Percentiles rank a stretch among this genome's conserved stretches.
These are phyloP conservation scores for Asterophora parasitica DNA, from an alignment of 768 basidiomycete genomes.

Conservation along the genomic window DNA sequence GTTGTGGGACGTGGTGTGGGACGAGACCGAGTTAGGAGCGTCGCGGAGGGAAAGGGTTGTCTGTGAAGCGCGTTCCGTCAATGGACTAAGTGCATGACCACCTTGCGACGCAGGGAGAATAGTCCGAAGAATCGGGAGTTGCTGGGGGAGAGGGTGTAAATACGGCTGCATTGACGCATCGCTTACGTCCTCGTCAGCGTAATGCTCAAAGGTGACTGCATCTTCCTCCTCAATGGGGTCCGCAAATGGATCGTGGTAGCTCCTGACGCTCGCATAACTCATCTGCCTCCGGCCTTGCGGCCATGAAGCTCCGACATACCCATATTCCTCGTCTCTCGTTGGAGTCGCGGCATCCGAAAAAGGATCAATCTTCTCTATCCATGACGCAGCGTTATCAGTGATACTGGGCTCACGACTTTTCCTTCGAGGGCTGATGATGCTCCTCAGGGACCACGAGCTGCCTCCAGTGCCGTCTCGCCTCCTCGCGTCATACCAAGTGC, in stretches of 20 bases:
- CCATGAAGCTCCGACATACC: constrained; percentile 18
- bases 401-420: constrained; percentile 38
- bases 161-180: constrained; percentile 4
- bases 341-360: constrained; percentile 42
- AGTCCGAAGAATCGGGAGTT: constrained; percentile 25
- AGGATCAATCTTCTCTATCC: constrained; percentile 46
- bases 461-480: constrained; percentile 37
- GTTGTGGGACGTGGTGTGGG: constrained; percentile 24
- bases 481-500: constrained; percentile 31
- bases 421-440: constrained; percentile 34
- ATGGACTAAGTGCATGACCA: constrained; percentile 32
- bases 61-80: constrained; percentile 34
- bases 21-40: constrained; percentile 22
- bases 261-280: constrained; percentile 34
- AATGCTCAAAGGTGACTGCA: constrained; percentile 7
- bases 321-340: constrained; percentile 30
- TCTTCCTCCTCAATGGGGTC: constrained; percentile 35
- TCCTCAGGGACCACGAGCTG: constrained; percentile 53
- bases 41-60: constrained; percentile 25
- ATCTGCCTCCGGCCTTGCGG: constrained; percentile 27
- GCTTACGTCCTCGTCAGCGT: constrained; percentile 11
- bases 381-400: constrained; percentile 26
- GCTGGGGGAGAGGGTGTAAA: constrained; percentile 13
- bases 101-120: constrained; percentile 28
- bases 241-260: constrained; percentile 47